Conservation (phyloP, 2,329 filamentous ascomycete species). For the Claviceps humidiphila region DNA sequence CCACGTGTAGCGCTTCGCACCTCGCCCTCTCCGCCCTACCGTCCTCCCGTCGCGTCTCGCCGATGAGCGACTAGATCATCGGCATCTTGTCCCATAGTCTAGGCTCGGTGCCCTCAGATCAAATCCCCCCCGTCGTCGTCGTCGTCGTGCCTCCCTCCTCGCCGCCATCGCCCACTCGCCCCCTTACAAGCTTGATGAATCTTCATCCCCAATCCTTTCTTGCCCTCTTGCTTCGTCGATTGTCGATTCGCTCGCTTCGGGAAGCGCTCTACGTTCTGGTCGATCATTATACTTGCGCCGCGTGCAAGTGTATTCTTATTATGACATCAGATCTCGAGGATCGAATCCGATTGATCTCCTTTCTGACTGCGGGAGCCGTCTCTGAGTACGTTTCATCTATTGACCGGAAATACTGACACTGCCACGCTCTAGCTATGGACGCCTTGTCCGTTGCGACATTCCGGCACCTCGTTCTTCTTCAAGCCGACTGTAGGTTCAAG, state of each 20-base stretch:
- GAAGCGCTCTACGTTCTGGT: constrained; percentile 14
- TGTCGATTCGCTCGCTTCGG: constrained; percentile 16
- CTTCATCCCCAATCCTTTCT: constrained; percentile 8
- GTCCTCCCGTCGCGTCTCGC: constrained; percentile 17
- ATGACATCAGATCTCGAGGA: constrained; percentile 5
- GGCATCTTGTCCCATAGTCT: constrained; percentile 14
- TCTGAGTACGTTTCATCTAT: constrained; percentile 3
- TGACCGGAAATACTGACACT: constrained; percentile 17
- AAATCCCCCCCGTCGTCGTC: constrained; percentile 3
- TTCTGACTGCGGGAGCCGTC: background rate
- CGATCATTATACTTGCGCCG: constrained; percentile 11
- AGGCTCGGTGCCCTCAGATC: constrained; percentile 8
- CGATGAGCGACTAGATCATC: constrained; percentile 14
- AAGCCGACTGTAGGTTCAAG: constrained; percentile 73
- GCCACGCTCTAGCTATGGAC: constrained; percentile 61
- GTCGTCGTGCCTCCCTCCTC: constrained; percentile 12
- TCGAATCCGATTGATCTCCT: background rate
- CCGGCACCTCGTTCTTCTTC: constrained; percentile 87
- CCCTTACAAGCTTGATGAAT: background rate
- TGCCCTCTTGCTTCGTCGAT: constrained; percentile 11
- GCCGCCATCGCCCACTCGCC: constrained; percentile 4
- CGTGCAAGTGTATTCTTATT: constrained; percentile 8
- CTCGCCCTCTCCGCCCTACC: constrained; percentile 32
- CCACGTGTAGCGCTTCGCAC: constrained; percentile 28
- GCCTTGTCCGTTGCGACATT: constrained; percentile 96